phyloP scores from a whole-genome alignment of 2,329 filamentous ascomycete species.

The Fusarium oligoseptatum region DNA sequence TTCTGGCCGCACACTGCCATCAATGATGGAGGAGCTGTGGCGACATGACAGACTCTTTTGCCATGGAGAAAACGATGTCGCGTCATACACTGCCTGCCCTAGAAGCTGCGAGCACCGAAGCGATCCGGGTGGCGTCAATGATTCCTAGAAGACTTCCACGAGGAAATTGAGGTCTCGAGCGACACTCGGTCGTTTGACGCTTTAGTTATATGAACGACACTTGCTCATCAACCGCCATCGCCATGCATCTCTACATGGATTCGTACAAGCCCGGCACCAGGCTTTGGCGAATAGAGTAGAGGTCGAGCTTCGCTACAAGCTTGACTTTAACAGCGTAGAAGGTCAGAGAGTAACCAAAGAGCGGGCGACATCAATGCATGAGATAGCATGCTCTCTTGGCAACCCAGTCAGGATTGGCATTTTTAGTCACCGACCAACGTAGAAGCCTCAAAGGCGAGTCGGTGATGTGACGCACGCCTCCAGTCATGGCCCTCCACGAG shows the following conservation, averaged over 20 bases:
- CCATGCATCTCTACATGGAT: background rate
- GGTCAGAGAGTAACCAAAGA: background rate
- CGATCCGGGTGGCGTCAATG: too few relatives aligned
- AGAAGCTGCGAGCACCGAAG: too few relatives aligned
- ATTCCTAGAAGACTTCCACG: too few relatives aligned
- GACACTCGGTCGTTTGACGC: background rate
- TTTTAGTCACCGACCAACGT: background rate
- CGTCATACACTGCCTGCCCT: too few relatives aligned
- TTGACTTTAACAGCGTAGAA: background rate
- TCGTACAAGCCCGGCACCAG: background rate
- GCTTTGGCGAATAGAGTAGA: background rate
- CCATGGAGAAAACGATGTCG: too few relatives aligned
- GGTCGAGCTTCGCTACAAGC: background rate
- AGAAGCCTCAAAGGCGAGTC: background rate
- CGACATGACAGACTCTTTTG: background rate
- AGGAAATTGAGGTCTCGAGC: too few relatives aligned
- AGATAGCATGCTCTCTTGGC: background rate
- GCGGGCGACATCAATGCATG: background rate
- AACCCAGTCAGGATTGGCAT: background rate
- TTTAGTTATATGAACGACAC: background rate
- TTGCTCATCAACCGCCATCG: background rate
- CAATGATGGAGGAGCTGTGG: background rate
- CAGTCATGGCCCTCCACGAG: background rate
- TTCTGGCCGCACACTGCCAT: background rate
- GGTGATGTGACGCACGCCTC: background rate